Percentiles rank a stretch among this genome's conserved stretches.
Conservation (phyloP, 208 protist genomes). For the Naegleria gruberi region DNA sequence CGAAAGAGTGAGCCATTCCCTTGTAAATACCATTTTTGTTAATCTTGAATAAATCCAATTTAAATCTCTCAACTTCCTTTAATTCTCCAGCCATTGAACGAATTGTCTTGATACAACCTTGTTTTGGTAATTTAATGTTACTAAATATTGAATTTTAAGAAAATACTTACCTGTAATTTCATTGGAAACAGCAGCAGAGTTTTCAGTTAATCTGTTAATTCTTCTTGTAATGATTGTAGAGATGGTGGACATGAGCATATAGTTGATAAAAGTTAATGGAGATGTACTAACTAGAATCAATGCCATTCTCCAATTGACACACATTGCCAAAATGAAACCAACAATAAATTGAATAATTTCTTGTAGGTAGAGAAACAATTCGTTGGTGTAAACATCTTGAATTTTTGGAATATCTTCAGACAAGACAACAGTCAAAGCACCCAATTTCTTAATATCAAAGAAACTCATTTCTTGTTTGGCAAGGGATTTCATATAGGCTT, state of each 20-base stretch:
- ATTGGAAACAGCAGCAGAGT: neutral
- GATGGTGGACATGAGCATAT: neutral
- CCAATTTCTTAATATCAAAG: neutral
- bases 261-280: neutral
- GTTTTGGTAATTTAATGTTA: no score
- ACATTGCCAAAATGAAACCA: neutral
- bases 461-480: slow-evolving; percentile 1
- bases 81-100: neutral
- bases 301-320: neutral
- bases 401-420: neutral
- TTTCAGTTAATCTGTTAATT: neutral
- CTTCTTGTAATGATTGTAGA: neutral
- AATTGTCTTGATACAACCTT: neutral
- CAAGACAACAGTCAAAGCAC: neutral
- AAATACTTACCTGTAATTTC: neutral
- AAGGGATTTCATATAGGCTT: neutral
- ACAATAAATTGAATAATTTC: neutral
- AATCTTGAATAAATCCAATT: neutral
- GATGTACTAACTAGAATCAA: neutral
- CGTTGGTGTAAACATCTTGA: neutral
- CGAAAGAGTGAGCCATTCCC: neutral
- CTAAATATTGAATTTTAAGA: no score
- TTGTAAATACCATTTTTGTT: neutral
- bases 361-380: neutral
- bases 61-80: neutral